These are phyloP conservation scores for Erythrophleum fordii DNA, from an alignment of 306 rosid species.

Conservation along the genomic window DNA sequence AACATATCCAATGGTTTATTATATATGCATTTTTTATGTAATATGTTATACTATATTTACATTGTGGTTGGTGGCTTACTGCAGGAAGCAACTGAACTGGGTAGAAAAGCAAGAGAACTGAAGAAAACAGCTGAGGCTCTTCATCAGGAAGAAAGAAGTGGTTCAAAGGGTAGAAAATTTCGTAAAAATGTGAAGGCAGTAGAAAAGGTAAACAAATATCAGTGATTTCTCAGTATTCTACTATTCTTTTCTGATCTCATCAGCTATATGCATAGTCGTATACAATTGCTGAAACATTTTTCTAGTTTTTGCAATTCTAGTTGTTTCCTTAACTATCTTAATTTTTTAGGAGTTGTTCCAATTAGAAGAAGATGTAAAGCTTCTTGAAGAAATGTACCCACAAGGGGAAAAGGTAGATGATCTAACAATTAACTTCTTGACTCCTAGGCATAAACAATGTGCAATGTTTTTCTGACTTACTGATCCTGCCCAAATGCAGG, in stretches of 20 bases:
- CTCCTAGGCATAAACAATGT: neutral
- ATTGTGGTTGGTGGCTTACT: constrained; percentile 38
- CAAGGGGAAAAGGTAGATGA: constrained; percentile 96
- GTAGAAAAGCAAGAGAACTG: constrained; percentile 91
- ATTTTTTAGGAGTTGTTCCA: constrained; percentile 89
- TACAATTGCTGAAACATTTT: neutral
- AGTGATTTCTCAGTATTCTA: constrained; percentile 2
- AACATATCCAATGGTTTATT: neutral
- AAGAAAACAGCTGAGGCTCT: constrained; percentile 89
- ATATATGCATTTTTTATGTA: neutral
- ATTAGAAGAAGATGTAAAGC: constrained; percentile 96
- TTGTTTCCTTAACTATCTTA: constrained; percentile 21
- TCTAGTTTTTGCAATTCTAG: neutral
- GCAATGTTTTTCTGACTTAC: neutral
- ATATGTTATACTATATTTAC: constrained; percentile 17
- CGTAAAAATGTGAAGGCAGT: constrained; percentile 91
- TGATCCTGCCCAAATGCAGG: constrained; percentile 62
- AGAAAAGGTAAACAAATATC: constrained; percentile 61
- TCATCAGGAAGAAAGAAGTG: constrained; percentile 88
- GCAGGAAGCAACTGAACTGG: constrained; percentile 94
- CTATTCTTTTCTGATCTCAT: neutral
- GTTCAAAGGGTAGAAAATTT: constrained; percentile 90
- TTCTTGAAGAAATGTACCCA: constrained; percentile 98
- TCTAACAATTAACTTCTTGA: constrained; percentile 3
- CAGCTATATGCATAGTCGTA: neutral